Base-by-base conservation (phyloP, 495 filamentous ascomycete genomes). In the Penicillium egyptiacum region DNA sequence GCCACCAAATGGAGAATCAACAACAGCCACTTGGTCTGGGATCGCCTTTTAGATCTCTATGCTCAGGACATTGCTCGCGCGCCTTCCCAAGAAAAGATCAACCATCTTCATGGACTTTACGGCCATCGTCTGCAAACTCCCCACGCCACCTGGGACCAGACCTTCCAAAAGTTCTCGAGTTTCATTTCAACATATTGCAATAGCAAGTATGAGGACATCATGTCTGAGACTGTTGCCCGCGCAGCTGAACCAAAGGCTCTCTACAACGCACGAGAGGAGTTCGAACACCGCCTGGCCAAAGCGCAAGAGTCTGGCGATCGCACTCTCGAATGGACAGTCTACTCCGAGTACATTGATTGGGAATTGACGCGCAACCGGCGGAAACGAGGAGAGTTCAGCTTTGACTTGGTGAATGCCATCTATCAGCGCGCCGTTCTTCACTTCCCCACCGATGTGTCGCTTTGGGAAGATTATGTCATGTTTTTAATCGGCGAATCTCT, bases 1-100 rank as follows among this genome's bases (percentile, higher is more conserved):
- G 85, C 87, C 23, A 94, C 90, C 14, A 83, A 87, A 64, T 91
- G 87, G 75, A 86, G 89, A 62, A 81, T 97, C 56, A 82, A 86
- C 63, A 90, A 96, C 65, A 96, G 92, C 73, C 83, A 94, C 63
- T 63, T 86, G 48, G 80, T 97, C n/a, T 98, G 92, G 92, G 85
- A 96, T 66, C 86, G 85, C 56, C 92, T 86, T 50, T 74, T 84
- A 10, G 79, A 88, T 28, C 68, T 88, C 19, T 63, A 84, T 25
- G 64, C 81, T 53, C 71, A 81, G 75, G 90, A 88, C 78, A 58
- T 89, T 61, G 75, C 80, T n/a, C 79, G 75, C 46, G 74, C 75
- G 2, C 76, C 81, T 12, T 79, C 79, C 4, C 74, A 77, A 45
- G 79, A 86, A 16, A 84, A 83, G 53, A 74, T 92, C 31, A 79